A percentile compares a stretch with the other conserved stretches of the same genome.
These are phyloP conservation scores for Papilionanthe hybrid DNA, from an alignment of 116 monocot genomes.

Conservation along the genomic window DNA sequence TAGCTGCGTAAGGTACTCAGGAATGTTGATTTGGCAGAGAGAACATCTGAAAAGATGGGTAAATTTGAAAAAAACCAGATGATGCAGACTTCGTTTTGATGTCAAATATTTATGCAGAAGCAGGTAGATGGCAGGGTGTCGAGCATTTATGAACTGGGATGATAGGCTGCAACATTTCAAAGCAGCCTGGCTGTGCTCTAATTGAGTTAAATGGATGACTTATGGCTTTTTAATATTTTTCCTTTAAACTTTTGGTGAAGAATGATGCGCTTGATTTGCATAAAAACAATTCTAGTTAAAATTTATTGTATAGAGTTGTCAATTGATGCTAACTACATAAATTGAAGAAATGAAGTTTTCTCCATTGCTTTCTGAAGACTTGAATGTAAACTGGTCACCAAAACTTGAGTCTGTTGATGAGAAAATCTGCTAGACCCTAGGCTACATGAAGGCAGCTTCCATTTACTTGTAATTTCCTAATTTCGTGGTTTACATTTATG, in stretches of 20 bases:
- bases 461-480: background rate
- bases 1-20: slow-evolving; percentile 54
- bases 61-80: slow-evolving; percentile 19
- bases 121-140: slow-evolving; percentile 45
- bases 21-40: slow-evolving; percentile 47
- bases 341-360: background rate
- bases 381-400: background rate
- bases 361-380: background rate
- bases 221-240: background rate
- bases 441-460: background rate
- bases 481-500: background rate
- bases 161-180: too few relatives aligned
- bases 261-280: background rate
- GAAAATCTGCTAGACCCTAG: background rate
- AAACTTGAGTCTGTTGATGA: background rate
- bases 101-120: slow-evolving; percentile 59
- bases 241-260: background rate
- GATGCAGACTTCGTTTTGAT: slow-evolving; percentile 28
- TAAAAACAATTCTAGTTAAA: background rate
- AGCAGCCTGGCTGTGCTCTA: too few relatives aligned
- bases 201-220: slow-evolving; percentile 12
- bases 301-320: background rate
- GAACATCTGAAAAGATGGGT: slow-evolving; percentile 37
- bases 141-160: slow-evolving; percentile 35
- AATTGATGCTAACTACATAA: background rate